Conservation (phyloP, 1,139 yeast species). For the Arxiozyma telluris region DNA sequence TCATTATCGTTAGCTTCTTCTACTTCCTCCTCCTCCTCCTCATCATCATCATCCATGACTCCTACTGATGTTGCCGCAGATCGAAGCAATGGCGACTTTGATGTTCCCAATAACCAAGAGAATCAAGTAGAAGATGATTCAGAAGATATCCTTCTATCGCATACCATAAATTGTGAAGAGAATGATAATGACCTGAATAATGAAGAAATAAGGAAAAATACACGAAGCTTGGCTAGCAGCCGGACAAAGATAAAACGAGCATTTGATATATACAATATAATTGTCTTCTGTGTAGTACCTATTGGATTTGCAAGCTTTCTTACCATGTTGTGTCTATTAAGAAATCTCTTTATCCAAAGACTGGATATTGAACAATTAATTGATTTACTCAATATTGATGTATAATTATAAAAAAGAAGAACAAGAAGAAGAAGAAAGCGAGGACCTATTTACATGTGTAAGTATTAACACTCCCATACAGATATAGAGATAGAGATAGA, state of each 20-base stretch:
- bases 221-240: neutral
- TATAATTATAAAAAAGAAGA: neutral
- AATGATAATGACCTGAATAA: conserved; percentile 73
- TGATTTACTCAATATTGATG: conserved; percentile 10
- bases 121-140: neutral
- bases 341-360: conserved; percentile 67
- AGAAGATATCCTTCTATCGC: neutral
- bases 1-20: conserved; percentile 52
- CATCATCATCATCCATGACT: no score
- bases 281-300: conserved; percentile 94
- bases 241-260: conserved; percentile 37
- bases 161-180: neutral
- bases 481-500: no score
- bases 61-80: neutral
- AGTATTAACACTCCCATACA: no score
- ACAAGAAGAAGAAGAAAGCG: no score
- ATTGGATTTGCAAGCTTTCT: conserved; percentile 90
- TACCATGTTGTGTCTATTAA: conserved; percentile 75
- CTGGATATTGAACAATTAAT: conserved; percentile 50
- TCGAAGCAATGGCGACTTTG: neutral
- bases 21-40: neutral
- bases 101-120: neutral
- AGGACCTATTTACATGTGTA: no score
- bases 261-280: conserved; percentile 73
- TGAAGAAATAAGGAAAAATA: neutral